Percentiles rank a stretch among this genome's conserved stretches.
phyloP scores from a whole-genome alignment of 2,329 filamentous ascomycete genomes.

The Penicillium nordicum region DNA sequence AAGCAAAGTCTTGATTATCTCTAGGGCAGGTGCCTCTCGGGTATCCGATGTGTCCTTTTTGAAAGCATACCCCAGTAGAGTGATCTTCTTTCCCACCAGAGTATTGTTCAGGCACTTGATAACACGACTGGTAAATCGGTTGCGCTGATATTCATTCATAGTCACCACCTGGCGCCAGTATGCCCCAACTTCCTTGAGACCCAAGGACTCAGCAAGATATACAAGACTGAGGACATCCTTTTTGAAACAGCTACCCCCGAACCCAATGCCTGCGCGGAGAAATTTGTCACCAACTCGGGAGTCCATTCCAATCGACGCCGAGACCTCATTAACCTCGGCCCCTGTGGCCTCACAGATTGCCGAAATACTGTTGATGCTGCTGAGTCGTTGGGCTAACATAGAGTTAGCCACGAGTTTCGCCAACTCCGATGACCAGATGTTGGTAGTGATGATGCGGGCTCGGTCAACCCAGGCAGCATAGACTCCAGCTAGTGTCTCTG shows the following conservation, averaged over 20 bases:
- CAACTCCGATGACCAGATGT: conserved; percentile 73
- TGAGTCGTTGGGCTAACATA: conserved; percentile 75
- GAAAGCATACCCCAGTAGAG: conserved; percentile 71
- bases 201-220: conserved; percentile 68
- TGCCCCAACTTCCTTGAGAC: conserved; percentile 66
- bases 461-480: conserved; percentile 69
- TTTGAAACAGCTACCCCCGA: conserved; percentile 76
- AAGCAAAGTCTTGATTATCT: conserved; percentile 15
- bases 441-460: conserved; percentile 65
- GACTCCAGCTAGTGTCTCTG: conserved; percentile 60
- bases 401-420: conserved; percentile 76
- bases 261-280: conserved; percentile 70
- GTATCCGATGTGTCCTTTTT: conserved; percentile 77
- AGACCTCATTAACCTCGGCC: conserved; percentile 69
- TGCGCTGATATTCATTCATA: conserved; percentile 73
- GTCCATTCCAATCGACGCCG: conserved; percentile 65
- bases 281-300: conserved; percentile 68
- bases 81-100: conserved; percentile 67
- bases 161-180: conserved; percentile 72
- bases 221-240: conserved; percentile 73
- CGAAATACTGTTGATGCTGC: conserved; percentile 74
- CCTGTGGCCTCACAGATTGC: conserved; percentile 73
- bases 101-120: conserved; percentile 66
- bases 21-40: conserved; percentile 60
- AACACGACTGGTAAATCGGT: conserved; percentile 64